Conservation (phyloP, 1,284 basidiomycete species). For the Phylloporus sp. region DNA sequence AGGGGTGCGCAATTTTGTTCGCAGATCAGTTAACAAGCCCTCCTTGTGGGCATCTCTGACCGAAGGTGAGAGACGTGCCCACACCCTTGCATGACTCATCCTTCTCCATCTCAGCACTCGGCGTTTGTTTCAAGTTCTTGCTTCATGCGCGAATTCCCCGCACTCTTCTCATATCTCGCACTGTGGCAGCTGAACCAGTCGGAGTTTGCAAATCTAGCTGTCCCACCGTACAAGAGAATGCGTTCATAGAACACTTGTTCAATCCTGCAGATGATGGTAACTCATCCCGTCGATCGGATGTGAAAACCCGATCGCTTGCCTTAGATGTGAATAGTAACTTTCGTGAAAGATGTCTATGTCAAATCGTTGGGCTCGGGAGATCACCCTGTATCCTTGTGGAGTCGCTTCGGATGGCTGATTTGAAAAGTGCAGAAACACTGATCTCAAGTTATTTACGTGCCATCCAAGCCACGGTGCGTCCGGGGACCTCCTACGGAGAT, state of each 20-base stretch:
- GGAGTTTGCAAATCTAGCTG: not conserved
- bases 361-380: too few relatives aligned
- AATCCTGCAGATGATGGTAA: not conserved
- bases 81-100: not conserved
- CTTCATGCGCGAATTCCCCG: not conserved
- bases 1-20: constrained; percentile 23
- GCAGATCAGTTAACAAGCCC: constrained; percentile 15
- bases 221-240: not conserved
- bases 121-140: not conserved
- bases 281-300: not conserved
- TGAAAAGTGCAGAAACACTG: too few relatives aligned
- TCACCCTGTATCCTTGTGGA: too few relatives aligned
- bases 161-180: not conserved
- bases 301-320: not conserved
- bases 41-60: constrained; percentile 26
- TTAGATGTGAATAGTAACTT: not conserved
- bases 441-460: too few relatives aligned
- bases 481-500: too few relatives aligned
- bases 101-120: not conserved
- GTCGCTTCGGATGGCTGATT: too few relatives aligned
- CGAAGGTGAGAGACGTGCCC: constrained; percentile 13
- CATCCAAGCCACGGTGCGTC: too few relatives aligned
- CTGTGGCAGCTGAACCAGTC: not conserved
- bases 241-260: not conserved
- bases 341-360: not conserved